Percentiles rank a stretch among this genome's conserved stretches.
phyloP scores from a whole-genome alignment of 1,139 yeast genomes.

The Saccharomyces pastorianus region DNA sequence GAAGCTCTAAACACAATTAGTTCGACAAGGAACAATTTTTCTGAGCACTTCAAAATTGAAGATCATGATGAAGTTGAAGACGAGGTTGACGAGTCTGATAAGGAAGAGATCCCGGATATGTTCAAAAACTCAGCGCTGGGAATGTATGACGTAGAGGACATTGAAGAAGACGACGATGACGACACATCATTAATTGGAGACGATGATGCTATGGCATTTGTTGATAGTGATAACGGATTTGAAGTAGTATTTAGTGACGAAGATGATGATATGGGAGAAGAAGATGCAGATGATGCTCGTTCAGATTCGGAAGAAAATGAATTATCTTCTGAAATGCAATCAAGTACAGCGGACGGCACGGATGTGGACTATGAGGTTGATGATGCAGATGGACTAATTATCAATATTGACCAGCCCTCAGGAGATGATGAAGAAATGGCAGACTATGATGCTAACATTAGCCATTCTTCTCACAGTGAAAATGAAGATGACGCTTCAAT shows the following conservation, averaged over 20 bases:
- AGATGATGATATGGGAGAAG: constrained; percentile 26
- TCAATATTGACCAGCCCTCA: constrained; percentile 1
- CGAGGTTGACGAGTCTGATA: constrained; percentile 48
- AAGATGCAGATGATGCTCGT: constrained; percentile 17
- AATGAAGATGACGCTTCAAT: constrained; percentile 21
- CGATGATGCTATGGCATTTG: constrained; percentile 34
- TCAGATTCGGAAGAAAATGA: constrained; percentile 3
- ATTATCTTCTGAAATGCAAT: neutral
- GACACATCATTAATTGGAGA: constrained; percentile 36
- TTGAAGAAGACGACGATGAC: constrained; percentile 48
- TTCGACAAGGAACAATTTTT: constrained; percentile 50
- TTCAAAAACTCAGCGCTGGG: constrained; percentile 85
- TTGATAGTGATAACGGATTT: constrained; percentile 33
- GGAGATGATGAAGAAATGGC: constrained; percentile 1
- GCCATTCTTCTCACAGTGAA: constrained; percentile 16
- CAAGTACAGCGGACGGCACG: constrained; percentile 8
- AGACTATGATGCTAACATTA: neutral
- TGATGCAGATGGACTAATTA: constrained; percentile 12
- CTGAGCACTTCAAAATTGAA: constrained; percentile 47
- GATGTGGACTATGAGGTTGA: constrained; percentile 23
- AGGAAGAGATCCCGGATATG: constrained; percentile 76
- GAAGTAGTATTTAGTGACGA: constrained; percentile 39
- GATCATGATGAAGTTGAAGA: constrained; percentile 58
- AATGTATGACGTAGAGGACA: constrained; percentile 81
- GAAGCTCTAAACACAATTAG: constrained; percentile 59